Conservation (phyloP, 495 filamentous ascomycete genomes). For the Trichoderma parareesei region DNA sequence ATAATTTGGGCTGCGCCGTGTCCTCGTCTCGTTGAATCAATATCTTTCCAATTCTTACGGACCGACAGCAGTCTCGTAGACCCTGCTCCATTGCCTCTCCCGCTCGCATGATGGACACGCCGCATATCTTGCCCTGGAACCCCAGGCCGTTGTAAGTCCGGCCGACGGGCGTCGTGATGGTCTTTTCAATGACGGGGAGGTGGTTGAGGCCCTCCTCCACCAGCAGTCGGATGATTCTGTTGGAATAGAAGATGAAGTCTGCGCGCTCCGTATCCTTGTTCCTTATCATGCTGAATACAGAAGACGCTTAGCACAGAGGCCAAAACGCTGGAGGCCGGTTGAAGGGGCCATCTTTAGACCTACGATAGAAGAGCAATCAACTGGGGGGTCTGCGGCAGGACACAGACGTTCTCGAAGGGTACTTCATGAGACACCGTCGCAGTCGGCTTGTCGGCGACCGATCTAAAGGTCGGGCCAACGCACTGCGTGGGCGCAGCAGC, state of each 20-base stretch:
- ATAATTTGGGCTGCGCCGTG: conserved; percentile 80
- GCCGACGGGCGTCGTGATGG: conserved; percentile 84
- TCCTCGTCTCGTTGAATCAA: conserved; percentile 96
- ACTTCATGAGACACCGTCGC: conserved; percentile 84
- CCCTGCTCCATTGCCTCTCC: conserved; percentile 99
- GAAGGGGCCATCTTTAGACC: conserved; percentile 32
- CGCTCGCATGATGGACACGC: conserved; percentile 95
- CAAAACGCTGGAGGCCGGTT: conserved; percentile 17
- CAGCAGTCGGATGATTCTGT: conserved; percentile 94
- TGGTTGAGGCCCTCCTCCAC: conserved; percentile 98
- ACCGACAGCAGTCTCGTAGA: conserved; percentile 89
- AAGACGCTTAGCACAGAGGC: conserved; percentile 13
- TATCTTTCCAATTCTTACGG: conserved; percentile 95
- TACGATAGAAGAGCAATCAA: conserved; percentile 95
- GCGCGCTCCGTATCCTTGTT: conserved; percentile 81
- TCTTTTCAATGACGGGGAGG: conserved; percentile 79
- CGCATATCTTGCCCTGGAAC: conserved; percentile 97
- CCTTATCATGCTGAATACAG: conserved; percentile 70
- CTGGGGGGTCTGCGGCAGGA: conserved; percentile 89
- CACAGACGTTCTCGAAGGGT: conserved; percentile 78
- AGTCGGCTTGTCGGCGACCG: conserved; percentile 57
- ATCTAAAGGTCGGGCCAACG: conserved; percentile 9
- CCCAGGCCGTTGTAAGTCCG: conserved; percentile 82
- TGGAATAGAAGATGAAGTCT: conserved; percentile 99
- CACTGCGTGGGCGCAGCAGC: conserved; percentile 9